These are phyloP conservation scores for Batkoa obscura DNA, from an alignment of 371 early-diverging fungal genomes.

Conservation along the genomic window DNA sequence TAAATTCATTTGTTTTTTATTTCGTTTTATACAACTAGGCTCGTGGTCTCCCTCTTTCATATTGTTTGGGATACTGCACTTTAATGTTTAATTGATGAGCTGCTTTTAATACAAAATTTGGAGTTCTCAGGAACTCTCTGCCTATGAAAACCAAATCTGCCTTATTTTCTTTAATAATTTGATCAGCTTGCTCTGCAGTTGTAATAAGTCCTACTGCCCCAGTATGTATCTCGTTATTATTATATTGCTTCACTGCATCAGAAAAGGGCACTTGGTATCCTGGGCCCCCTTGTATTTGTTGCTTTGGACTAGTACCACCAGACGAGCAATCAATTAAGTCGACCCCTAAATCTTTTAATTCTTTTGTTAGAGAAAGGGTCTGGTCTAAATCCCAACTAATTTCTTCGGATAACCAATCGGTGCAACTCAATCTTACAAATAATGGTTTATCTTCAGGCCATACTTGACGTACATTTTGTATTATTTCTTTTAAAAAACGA, in stretches of 20 bases:
- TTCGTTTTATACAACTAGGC: too few species aligned
- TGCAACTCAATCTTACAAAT: slow-evolving; percentile 57
- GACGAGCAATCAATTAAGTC: slow-evolving; percentile 56
- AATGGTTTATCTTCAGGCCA: slow-evolving; percentile 65
- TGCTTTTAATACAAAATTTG: slow-evolving; percentile 25
- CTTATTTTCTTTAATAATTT: slow-evolving; percentile 31
- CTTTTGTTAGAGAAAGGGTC: slow-evolving; percentile 27
- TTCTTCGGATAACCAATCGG: slow-evolving; percentile 39
- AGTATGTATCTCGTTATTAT: slow-evolving; percentile 28
- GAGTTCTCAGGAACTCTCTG: slow-evolving; percentile 55
- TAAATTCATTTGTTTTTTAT: too few species aligned
- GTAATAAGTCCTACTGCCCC: slow-evolving; percentile 61
- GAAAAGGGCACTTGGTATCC: slow-evolving; percentile 59
- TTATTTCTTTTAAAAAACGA: slow-evolving; percentile 40
- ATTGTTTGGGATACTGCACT: slow-evolving; percentile 42
- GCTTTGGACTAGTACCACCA: slow-evolving; percentile 33
- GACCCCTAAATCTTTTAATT: slow-evolving; percentile 39
- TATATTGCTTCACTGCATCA: slow-evolving; percentile 27
- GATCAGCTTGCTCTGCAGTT: slow-evolving; percentile 38
- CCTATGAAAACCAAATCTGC: slow-evolving; percentile 63
- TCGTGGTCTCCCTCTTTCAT: slow-evolving; percentile 16
- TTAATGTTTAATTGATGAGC: slow-evolving; percentile 38
- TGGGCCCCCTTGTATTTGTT: slow-evolving; percentile 24
- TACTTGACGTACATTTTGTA: slow-evolving; percentile 32
- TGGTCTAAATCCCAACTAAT: slow-evolving; percentile 46